Evolutionary conservation across 352 stramenopile species (phyloP), one percentile per base, ranked within the genome.

Genomic region (Pythium rishiriense): DNA sequence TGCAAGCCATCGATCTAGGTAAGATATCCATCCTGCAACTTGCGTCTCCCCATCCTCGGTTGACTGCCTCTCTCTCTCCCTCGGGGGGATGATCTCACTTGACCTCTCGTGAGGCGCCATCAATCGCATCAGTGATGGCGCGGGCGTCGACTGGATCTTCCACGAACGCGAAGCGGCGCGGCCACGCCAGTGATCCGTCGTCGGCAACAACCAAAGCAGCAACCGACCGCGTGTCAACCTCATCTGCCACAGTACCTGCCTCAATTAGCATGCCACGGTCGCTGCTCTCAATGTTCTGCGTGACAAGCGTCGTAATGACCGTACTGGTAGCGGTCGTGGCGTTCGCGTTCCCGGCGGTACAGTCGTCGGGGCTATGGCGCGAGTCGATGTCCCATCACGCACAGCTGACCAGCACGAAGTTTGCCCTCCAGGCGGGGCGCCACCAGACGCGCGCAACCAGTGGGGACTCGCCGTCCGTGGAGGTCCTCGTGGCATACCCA

Each of bases 401-500:
- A 24, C 12, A 56, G 39, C 31, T 72, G 14, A 46, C 58, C 4
- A 60, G 29, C 33, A 50, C 35, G 12, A 66, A 66, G 53, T 37
- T 24, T 3, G 50, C n/a, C 1, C 31, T 53, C 35, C n/a, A 24
- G 7, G 35, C 48, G 22, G 14, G 6, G 6, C 35, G 11, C 11
- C 35, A 41, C 12, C 35, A 41, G 35, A 14, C 35, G 17, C 35
- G 35, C 35, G 35, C 35, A 17, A 28, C 43, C 11, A n/a, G 19
- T n/a, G 39, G 19, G 11, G 15, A 17, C 1, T 11, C 31, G 6
- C 73, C 78, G 5, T 77, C 64, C 0, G 75, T 93, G n/a, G 60
- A 89, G 37, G 72, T 95, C 26, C 61, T 95, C 28, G 74, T 62
- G 17, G 77, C 76, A 70, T 93, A 87, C 62, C 83, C 86, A 15